Base-by-base conservation (phyloP, 2,329 filamentous ascomycete genomes). In the Whalleya microplaca region DNA sequence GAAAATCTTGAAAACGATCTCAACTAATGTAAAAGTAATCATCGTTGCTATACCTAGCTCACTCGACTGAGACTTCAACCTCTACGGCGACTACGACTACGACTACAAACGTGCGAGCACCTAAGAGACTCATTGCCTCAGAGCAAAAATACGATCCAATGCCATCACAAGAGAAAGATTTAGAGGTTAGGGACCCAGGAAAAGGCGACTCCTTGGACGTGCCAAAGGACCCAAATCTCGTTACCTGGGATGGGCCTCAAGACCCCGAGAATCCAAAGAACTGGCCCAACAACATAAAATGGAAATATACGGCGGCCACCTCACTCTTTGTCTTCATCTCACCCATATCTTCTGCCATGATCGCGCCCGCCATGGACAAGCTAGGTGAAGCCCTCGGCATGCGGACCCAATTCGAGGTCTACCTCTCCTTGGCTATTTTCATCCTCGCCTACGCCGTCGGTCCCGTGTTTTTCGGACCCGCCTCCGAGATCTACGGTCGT, bases 301-400 rank as follows among this genome's bases (percentile, higher is more conserved):
- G 27, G 45, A 10, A 21, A 32, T 21, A 37, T 14, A 47, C 45
- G 3, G 16, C 18, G n/a, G 37, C 37, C 49, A 72, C 84, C 45
- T 80, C 79, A 6, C 69, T 75, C 56, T 84, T 84, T 66, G 84
- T 82, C 4, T 78, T 86, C 64, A 80, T 86, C 55, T 83, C 82
- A 1, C 81, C 81, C 0, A 75, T 84, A 5, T 78, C 80, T 2
- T 84, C 81, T 3, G 81, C 80, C 45, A 82, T 82, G 74, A 75
- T 81, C 20, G 80, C 79, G 0, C 78, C 78, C 1, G 76, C 73
- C 14, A 68, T 87, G 41, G 64, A 69, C 8, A 69, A 75, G 3
- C 81, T 87, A 47, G 73, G 77, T 19, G 59, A 62, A 2, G 81
- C 85, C 23, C 75, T 86, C 41, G 56, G 78, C 56, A 81, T 85